Conservation (phyloP, 345 rosid genomes). For the Moricandia moricandioides region DNA sequence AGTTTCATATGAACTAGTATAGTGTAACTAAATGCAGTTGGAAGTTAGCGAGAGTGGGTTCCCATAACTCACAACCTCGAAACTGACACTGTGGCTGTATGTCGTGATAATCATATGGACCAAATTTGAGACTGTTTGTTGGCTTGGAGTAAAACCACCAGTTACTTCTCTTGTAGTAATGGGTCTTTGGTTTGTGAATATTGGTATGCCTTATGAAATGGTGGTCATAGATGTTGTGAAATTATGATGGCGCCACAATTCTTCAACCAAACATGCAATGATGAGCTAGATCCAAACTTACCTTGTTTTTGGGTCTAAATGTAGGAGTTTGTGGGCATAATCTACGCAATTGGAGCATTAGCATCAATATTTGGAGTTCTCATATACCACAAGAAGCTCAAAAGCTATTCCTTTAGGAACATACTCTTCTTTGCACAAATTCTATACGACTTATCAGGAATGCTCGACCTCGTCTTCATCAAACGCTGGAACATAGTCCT, state of each 20-base stretch:
- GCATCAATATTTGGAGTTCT: constrained; percentile 78
- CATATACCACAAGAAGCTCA: constrained; percentile 70
- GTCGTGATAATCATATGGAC: background rate
- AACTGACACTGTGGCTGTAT: background rate
- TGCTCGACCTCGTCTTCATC: constrained; percentile 70
- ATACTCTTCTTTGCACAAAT: constrained; percentile 61
- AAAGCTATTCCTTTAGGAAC: constrained; percentile 57
- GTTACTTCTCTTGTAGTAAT: background rate
- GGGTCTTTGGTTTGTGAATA: constrained; percentile 6
- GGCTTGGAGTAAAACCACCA: background rate
- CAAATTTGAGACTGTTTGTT: background rate
- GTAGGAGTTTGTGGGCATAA: constrained; percentile 68
- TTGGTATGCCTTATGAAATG: background rate
- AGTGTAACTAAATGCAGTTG: background rate
- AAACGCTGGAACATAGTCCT: constrained; percentile 61
- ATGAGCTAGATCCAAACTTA: background rate
- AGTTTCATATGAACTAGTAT: background rate
- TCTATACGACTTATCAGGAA: constrained; percentile 58
- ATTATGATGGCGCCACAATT: background rate
- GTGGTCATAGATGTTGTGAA: background rate
- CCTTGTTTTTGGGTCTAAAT: background rate
- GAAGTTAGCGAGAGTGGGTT: background rate
- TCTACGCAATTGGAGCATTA: constrained; percentile 65
- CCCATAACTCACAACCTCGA: background rate
- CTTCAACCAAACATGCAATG: background rate